Conservation (phyloP, 805 yeast genomes). For the Saccharomycopsis malanga region DNA sequence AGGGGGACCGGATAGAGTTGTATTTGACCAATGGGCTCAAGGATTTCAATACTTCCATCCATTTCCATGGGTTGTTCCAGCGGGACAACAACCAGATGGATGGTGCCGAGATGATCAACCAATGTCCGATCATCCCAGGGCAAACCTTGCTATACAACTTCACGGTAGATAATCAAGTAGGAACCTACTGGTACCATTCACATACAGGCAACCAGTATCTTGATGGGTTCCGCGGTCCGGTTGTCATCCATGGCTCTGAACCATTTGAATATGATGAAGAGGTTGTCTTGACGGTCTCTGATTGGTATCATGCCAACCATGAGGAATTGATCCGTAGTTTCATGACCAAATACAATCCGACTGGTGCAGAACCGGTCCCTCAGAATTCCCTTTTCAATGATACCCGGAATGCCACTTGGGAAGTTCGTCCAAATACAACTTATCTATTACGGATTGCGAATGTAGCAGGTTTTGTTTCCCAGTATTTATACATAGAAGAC, state of each 20-base stretch:
- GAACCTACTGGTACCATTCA: slow-evolving; percentile 82
- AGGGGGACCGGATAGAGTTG: slow-evolving; percentile 55
- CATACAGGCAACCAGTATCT: slow-evolving; percentile 73
- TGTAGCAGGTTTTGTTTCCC: slow-evolving; percentile 68
- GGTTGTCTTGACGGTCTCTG: slow-evolving; percentile 47
- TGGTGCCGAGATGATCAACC: slow-evolving; percentile 75
- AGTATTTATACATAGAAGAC: slow-evolving; percentile 59
- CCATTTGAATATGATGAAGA: slow-evolving; percentile 56
- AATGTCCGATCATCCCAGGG: slow-evolving; percentile 71
- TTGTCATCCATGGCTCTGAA: slow-evolving; percentile 46
- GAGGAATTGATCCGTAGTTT: slow-evolving; percentile 41
- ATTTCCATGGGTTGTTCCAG: slow-evolving; percentile 75
- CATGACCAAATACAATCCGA: slow-evolving; percentile 63
- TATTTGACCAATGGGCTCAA: slow-evolving; percentile 56
- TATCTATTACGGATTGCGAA: slow-evolving; percentile 60
- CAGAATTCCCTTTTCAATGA: slow-evolving; percentile 61
- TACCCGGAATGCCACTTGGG: slow-evolving; percentile 47
- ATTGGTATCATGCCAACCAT: slow-evolving; percentile 55
- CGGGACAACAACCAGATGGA: slow-evolving; percentile 60
- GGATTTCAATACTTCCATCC: slow-evolving; percentile 51
- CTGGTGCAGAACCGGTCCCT: slow-evolving; percentile 82
- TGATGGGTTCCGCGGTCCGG: slow-evolving; percentile 68
- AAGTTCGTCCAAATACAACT: slow-evolving; percentile 52
- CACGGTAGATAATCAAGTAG: slow-evolving; percentile 58
- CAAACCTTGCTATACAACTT: slow-evolving; percentile 63